These are phyloP conservation scores for Fusarium longipes DNA, from an alignment of 2,329 filamentous ascomycete genomes.

Conservation along the genomic window DNA sequence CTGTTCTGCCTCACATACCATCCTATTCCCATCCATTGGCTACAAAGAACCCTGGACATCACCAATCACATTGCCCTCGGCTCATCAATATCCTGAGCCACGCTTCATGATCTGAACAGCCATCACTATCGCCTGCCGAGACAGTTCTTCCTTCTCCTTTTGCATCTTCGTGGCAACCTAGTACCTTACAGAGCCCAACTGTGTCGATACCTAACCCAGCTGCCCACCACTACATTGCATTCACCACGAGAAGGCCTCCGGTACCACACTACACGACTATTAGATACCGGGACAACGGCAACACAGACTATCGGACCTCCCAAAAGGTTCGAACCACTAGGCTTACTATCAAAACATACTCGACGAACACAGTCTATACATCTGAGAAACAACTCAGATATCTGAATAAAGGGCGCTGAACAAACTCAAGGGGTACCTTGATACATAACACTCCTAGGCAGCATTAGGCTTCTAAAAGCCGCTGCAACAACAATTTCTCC, in stretches of 20 bases:
- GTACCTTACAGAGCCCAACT: slow-evolving; percentile 39
- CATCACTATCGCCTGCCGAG: slow-evolving; percentile 45
- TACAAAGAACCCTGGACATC: slow-evolving; percentile 45
- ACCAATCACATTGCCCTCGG: slow-evolving; percentile 51
- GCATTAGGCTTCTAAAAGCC: slow-evolving; percentile 37
- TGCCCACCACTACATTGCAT: slow-evolving; percentile 39
- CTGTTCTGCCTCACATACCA: slow-evolving; percentile 51
- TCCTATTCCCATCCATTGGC: slow-evolving; percentile 51
- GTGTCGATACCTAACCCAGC: slow-evolving; percentile 46
- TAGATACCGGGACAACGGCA: slow-evolving; percentile 16
- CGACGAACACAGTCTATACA: slow-evolving; percentile 5
- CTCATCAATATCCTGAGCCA: slow-evolving; percentile 48
- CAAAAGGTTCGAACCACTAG: slow-evolving; percentile 3
- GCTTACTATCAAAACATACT: slow-evolving; percentile 2
- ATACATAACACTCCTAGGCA: slow-evolving; percentile 30
- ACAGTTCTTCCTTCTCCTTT: slow-evolving; percentile 45
- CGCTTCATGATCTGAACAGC: slow-evolving; percentile 44
- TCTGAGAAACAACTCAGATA: neutral
- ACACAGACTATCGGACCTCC: slow-evolving; percentile 7
- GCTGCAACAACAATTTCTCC: slow-evolving; percentile 26
- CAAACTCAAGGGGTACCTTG: slow-evolving; percentile 3
- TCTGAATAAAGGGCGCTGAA: slow-evolving; percentile 12
- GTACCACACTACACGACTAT: slow-evolving; percentile 24
- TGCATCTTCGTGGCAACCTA: slow-evolving; percentile 34
- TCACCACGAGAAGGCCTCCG: slow-evolving; percentile 33